Percentiles rank a stretch among this genome's conserved stretches.
These are phyloP conservation scores for Penstemon davidsonii DNA, from an alignment of 257 asterid genomes.

Conservation along the genomic window DNA sequence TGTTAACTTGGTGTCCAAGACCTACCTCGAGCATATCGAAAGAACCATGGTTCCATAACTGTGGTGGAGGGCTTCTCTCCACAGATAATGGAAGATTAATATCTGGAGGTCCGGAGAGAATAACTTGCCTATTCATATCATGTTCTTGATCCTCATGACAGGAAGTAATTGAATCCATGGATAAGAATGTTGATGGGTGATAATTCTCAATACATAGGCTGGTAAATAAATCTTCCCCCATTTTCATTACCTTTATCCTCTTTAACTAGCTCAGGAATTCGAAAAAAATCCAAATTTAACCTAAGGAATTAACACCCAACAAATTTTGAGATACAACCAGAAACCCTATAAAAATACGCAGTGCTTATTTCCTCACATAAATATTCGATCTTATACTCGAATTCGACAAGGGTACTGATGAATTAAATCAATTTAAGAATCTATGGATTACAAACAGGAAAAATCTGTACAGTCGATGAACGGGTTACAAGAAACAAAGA, in stretches of 20 bases:
- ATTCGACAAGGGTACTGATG: too few species aligned
- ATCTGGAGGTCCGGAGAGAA: constrained; percentile 57
- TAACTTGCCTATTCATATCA: constrained; percentile 43
- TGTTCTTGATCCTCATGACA: constrained; percentile 45
- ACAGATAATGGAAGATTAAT: constrained; percentile 52
- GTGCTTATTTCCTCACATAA: too few species aligned
- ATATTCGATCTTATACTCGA: too few species aligned
- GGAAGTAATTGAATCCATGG: constrained; percentile 52
- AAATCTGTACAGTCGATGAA: too few species aligned
- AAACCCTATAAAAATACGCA: too few species aligned
- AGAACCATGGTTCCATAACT: constrained; percentile 43
- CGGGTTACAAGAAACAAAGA: too few species aligned
- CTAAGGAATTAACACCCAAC: too few species aligned
- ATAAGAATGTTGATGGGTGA: constrained; percentile 52
- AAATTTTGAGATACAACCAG: too few species aligned
- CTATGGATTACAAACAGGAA: too few species aligned
- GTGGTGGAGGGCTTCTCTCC: constrained; percentile 56
- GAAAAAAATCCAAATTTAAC: too few species aligned
- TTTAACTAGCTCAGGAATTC: too few species aligned
- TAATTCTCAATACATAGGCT: constrained; percentile 47
- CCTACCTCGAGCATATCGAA: constrained; percentile 59
- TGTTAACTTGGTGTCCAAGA: constrained; percentile 39
- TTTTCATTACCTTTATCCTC: constrained; percentile 24
- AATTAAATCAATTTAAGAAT: too few species aligned
- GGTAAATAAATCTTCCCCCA: constrained; percentile 59